Evolutionary conservation across 2,329 filamentous ascomycete genomes (phyloP).

Genomic region (Fusarium austroafricanum): DNA sequence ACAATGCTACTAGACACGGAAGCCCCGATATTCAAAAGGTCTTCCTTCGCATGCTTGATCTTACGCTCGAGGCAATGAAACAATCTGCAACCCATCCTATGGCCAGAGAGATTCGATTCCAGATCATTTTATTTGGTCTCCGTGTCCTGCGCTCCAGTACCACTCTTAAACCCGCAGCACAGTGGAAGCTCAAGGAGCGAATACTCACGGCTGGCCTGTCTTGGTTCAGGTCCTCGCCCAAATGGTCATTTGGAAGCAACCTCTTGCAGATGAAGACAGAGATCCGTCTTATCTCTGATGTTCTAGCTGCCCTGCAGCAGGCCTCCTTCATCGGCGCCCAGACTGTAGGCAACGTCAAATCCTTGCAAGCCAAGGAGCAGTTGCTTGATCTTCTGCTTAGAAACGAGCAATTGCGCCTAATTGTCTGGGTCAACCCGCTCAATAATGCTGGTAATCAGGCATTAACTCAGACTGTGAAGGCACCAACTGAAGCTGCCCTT

Average conservation of each 20-base stretch:
- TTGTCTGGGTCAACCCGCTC: conserved; percentile 90
- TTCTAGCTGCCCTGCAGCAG: conserved; percentile 73
- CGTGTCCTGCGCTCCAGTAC: conserved; percentile 80
- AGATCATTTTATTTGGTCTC: conserved; percentile 84
- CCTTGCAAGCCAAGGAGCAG: conserved; percentile 82
- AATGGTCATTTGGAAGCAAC: conserved; percentile 97
- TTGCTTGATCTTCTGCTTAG: conserved; percentile 84
- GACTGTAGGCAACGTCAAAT: conserved; percentile 67
- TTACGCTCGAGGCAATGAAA: conserved; percentile 80
- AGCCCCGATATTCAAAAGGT: conserved; percentile 84
- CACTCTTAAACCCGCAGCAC: conserved; percentile 69
- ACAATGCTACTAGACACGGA: conserved; percentile 89
- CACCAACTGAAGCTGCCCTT: conserved; percentile 59
- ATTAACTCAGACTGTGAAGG: conserved; percentile 56
- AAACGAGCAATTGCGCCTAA: conserved; percentile 84
- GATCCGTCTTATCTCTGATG: conserved; percentile 81
- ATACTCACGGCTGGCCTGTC: conserved; percentile 85
- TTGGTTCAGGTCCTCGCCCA: conserved; percentile 87
- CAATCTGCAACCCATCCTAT: conserved; percentile 82
- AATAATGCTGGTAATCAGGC: conserved; percentile 62
- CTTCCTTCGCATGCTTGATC: conserved; percentile 83
- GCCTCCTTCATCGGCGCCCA: conserved; percentile 70
- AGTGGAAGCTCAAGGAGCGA: conserved; percentile 89
- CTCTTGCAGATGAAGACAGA: conserved; percentile 94
- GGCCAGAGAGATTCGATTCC: conserved; percentile 90